Conservation (phyloP, 768 basidiomycete genomes). For the Albatrellus ellisii region DNA sequence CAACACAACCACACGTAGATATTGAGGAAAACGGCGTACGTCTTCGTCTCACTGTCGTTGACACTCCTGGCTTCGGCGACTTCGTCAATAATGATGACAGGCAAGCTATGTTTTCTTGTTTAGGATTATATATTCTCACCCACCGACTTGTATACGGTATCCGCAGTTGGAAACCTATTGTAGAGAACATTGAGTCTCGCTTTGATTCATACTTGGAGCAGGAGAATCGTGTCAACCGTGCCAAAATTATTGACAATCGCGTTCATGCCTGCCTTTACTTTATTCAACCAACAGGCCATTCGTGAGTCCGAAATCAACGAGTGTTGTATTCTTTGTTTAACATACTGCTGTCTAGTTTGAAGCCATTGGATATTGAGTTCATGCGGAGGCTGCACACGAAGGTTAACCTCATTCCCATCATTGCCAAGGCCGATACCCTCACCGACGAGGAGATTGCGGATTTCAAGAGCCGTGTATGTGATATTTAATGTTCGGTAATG, state of each 20-base stretch:
- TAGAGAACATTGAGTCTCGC: constrained; percentile 95
- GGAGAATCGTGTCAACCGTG: constrained; percentile 95
- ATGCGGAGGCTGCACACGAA: constrained; percentile 96
- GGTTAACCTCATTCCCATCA: constrained; percentile 97
- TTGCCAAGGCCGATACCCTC: constrained; percentile 96
- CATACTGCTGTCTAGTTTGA: no score
- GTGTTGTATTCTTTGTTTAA: neutral
- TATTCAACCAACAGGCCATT: constrained; percentile 96
- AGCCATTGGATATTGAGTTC: constrained; percentile 97
- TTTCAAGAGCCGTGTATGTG: constrained; percentile 82
- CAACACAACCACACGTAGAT: constrained; percentile 37
- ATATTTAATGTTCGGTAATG: constrained; percentile 3
- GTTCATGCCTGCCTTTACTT: constrained; percentile 99
- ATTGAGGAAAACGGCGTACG: constrained; percentile 98
- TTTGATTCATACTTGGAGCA: constrained; percentile 97
- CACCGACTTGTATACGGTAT: constrained; percentile 11
- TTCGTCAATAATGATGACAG: constrained; percentile 99
- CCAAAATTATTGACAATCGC: constrained; percentile 90
- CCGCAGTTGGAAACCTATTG: constrained; percentile 91
- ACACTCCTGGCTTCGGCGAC: constrained; percentile 98
- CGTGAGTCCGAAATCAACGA: constrained; percentile 40
- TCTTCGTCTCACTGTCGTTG: constrained; percentile 95
- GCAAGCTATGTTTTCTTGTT: constrained; percentile 27
- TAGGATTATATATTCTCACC: constrained; percentile 1
- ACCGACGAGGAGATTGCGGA: constrained; percentile 90